Evolutionary conservation across 495 filamentous ascomycete genomes (phyloP).

Genomic region (Podospora appendiculata): DNA sequence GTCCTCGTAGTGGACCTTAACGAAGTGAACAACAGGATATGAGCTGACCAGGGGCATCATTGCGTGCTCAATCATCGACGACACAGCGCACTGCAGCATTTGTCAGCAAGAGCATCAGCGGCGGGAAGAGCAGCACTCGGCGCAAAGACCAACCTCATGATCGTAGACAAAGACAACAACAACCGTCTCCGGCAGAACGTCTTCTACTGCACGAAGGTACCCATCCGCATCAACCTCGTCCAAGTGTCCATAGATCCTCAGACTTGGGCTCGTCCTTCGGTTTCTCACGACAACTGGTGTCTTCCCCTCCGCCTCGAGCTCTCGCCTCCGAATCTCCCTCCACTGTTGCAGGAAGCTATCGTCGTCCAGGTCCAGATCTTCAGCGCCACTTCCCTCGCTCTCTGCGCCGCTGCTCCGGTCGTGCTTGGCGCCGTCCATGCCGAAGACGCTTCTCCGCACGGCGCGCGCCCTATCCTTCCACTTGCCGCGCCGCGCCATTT

Average conservation of each 20-base stretch:
- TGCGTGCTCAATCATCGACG: constrained; percentile 66
- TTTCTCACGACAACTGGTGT: constrained; percentile 33
- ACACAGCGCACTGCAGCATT: constrained; percentile 59
- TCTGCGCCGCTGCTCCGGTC: constrained; percentile 44
- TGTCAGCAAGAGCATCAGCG: constrained; percentile 8
- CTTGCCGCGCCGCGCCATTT: constrained; percentile 66
- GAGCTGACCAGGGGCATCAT: constrained; percentile 61
- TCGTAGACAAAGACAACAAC: constrained; percentile 97
- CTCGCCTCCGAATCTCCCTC: constrained; percentile 68
- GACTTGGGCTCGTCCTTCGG: constrained; percentile 59
- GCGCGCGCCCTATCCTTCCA: constrained; percentile 39
- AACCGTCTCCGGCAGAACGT: constrained; percentile 67
- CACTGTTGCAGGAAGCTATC: constrained; percentile 78
- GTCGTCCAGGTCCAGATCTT: constrained; percentile 47
- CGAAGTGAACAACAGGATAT: constrained; percentile 68
- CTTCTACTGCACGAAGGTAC: constrained; percentile 93
- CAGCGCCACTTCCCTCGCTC: constrained; percentile 33
- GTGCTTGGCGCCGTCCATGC: constrained; percentile 20
- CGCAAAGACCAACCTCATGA: constrained; percentile 56
- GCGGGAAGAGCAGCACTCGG: no score
- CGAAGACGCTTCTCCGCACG: constrained; percentile 40
- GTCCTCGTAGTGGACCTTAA: constrained; percentile 86
- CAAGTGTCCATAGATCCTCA: constrained; percentile 67
- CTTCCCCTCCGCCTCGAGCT: constrained; percentile 54
- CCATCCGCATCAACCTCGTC: constrained; percentile 82